Evolutionary conservation across 106 monocot species (phyloP).

Genomic region (Gastrodia elata): DNA sequence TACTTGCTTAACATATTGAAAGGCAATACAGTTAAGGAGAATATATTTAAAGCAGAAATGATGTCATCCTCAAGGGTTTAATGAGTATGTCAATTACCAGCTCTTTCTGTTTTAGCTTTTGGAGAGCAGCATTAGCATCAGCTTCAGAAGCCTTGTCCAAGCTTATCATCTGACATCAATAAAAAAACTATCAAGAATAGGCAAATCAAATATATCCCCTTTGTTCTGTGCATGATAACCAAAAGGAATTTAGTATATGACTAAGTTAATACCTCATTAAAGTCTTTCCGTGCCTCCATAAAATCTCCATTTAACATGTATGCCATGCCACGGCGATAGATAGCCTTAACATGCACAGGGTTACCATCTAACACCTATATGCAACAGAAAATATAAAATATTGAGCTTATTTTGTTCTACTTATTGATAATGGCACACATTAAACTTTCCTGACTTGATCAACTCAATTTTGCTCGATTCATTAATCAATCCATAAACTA

Average conservation of each 20-base stretch:
- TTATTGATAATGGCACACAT: no score
- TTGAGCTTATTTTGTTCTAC: neutral
- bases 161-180: conserved; percentile 58
- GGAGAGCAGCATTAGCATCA: conserved; percentile 79
- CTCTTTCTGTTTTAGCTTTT: conserved; percentile 72
- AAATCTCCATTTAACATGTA: conserved; percentile 87
- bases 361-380: conserved; percentile 74
- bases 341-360: conserved; percentile 66
- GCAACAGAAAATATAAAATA: neutral
- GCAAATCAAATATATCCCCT: neutral
- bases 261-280: conserved; percentile 52
- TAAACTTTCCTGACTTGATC: neutral
- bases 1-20: no score
- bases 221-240: neutral
- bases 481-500: neutral
- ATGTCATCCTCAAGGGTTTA: neutral
- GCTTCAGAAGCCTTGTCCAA: conserved; percentile 87
- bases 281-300: conserved; percentile 79
- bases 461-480: neutral
- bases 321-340: conserved; percentile 83
- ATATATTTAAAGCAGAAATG: neutral
- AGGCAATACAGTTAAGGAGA: neutral
- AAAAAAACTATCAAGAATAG: neutral
- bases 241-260: neutral
- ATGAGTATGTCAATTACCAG: conserved; percentile 32